phyloP scores from a whole-genome alignment of 2,329 filamentous ascomycete species.

The Aspergillus tamarii region DNA sequence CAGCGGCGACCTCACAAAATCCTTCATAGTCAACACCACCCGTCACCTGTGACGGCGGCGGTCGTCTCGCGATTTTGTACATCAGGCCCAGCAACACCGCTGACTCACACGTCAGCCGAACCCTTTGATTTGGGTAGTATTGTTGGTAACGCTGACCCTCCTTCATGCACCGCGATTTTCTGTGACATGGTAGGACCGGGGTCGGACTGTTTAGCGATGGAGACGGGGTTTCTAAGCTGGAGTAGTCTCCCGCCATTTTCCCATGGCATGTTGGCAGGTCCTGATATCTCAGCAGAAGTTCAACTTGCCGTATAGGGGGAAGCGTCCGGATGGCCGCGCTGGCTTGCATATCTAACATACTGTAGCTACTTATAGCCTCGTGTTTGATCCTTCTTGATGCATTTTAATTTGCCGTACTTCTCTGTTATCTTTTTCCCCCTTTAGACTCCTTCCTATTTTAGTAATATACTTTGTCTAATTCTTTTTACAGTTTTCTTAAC shows the following conservation, averaged over 20 bases:
- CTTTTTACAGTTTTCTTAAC: background rate
- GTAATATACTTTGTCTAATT: background rate
- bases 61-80: constrained; percentile 18
- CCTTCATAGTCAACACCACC: constrained; percentile 20
- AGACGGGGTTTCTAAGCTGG: constrained; percentile 25
- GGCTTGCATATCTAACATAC: constrained; percentile 16
- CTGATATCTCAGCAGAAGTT: constrained; percentile 24
- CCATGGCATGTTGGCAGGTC: constrained; percentile 20
- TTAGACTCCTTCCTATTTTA: constrained; percentile 1
- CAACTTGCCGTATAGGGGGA: constrained; percentile 21
- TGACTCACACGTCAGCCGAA: constrained; percentile 21
- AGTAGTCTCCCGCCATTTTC: constrained; percentile 19
- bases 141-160: constrained; percentile 32
- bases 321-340: constrained; percentile 2
- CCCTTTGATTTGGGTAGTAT: constrained; percentile 29
- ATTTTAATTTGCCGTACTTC: constrained; percentile 5
- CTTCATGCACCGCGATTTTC: constrained; percentile 32
- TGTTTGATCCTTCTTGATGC: constrained; percentile 3
- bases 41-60: constrained; percentile 11
- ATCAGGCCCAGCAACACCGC: constrained; percentile 17
- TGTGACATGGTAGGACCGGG: constrained; percentile 28
- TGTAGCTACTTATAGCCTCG: constrained; percentile 9
- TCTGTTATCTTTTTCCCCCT: constrained; percentile 2
- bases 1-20: constrained; percentile 20
- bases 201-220: constrained; percentile 23